A percentile compares a stretch with the other conserved stretches of the same genome.
Conservation (phyloP, 495 filamentous ascomycete species). For the Hypoxylon perforatum region DNA sequence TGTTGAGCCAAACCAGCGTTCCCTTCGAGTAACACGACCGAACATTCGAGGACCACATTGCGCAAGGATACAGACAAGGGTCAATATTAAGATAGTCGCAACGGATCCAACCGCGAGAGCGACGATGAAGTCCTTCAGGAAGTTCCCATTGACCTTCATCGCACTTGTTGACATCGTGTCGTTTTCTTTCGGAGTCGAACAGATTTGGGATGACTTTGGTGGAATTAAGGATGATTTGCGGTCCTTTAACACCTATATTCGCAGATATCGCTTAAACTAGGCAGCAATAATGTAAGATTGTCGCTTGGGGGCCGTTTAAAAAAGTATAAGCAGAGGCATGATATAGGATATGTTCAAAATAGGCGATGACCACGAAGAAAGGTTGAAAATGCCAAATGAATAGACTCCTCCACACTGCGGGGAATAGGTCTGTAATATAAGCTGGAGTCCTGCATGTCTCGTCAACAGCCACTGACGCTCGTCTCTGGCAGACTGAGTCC, state of each 20-base stretch:
- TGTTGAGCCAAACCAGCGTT: slow-evolving; percentile 38
- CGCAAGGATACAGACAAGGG: slow-evolving; percentile 35
- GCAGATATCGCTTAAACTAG: background rate
- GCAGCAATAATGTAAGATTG: background rate
- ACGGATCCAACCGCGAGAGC: slow-evolving; percentile 33
- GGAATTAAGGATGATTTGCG: too few species aligned
- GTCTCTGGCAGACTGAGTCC: background rate
- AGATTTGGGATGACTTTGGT: too few species aligned
- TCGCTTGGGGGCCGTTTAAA: background rate
- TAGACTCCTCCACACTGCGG: background rate
- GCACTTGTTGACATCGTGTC: slow-evolving; percentile 5
- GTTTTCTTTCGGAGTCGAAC: background rate
- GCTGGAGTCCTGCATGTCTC: background rate
- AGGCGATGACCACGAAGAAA: background rate
- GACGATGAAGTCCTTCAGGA: slow-evolving; percentile 25
- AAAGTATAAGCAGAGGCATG: background rate
- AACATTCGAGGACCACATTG: slow-evolving; percentile 40
- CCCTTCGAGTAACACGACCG: slow-evolving; percentile 22
- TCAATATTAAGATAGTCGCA: slow-evolving; percentile 21
- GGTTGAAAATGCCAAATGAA: too few species aligned
- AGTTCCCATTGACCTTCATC: slow-evolving; percentile 15
- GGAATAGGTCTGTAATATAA: slow-evolving; percentile 1
- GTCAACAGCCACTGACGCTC: slow-evolving; percentile 4
- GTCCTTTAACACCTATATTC: too few species aligned
- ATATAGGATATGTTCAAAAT: background rate